Evolutionary conservation across 768 basidiomycete genomes (phyloP).

Genomic region (Trametes cinnabarina): DNA sequence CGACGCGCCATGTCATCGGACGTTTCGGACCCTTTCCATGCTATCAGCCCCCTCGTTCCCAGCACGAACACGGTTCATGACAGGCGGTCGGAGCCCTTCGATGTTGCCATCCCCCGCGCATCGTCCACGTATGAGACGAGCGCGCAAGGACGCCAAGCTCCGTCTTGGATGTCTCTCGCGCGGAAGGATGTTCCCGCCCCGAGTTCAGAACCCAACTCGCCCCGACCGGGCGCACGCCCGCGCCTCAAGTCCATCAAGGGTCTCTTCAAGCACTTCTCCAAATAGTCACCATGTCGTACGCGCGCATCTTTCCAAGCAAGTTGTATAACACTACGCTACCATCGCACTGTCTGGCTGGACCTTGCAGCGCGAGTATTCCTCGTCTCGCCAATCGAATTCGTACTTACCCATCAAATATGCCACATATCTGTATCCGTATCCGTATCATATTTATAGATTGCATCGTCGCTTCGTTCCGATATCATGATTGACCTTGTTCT

Average conservation of each 20-base stretch:
- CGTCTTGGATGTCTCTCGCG: neutral
- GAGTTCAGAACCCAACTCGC: slow-evolving; percentile 13
- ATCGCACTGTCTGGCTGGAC: neutral
- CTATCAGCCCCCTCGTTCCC: neutral
- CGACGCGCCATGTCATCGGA: slow-evolving; percentile 5
- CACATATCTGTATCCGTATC: neutral
- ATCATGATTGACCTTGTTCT: neutral
- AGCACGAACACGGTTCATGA: neutral
- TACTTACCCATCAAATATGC: no score
- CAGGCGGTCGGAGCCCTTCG: slow-evolving; percentile 3
- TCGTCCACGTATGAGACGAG: neutral
- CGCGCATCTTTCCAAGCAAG: no score
- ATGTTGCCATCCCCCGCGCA: neutral
- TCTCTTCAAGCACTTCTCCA: slow-evolving; percentile 19
- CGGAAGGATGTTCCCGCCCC: neutral
- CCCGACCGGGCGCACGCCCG: slow-evolving; percentile 3
- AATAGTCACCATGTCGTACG: neutral
- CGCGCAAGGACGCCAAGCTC: slow-evolving; percentile 1
- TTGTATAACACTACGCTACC: no score
- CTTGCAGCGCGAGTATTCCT: neutral
- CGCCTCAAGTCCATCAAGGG: slow-evolving; percentile 15
- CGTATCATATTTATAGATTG: neutral
- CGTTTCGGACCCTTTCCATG: neutral
- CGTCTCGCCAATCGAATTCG: no score
- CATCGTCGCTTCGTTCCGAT: neutral